Base-by-base conservation (phyloP, 208 protist species). In the Trypanosoma avium region DNA sequence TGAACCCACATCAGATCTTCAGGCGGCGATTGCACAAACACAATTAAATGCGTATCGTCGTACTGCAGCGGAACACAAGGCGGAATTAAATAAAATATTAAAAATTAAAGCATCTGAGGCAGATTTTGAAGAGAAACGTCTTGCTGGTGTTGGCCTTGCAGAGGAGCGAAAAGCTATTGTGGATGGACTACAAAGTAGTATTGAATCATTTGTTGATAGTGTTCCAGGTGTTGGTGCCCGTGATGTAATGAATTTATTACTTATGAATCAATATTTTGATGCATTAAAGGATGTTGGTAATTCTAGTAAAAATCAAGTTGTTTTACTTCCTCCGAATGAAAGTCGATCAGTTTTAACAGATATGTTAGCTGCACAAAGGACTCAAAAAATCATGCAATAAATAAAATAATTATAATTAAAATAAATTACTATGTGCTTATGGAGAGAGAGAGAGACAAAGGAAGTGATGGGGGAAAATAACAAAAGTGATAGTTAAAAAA, bases 261-360 rank as follows among this genome's bases (percentile, higher is more conserved):
- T 93, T 32, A 67, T 93, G 54, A 93, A 88, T 47, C 86, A 93
- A 70, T 90, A 90, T 77, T 93, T 90, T 58, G 84, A 93, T 58
- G 68, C 86, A 46, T 72, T 93, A 76, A 93, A 93, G 65, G 86
- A 86, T 30, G 75, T 93, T 7, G 85, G 82, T 13, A 49, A 45
- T 6, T 54, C 72, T 1, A 43, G 38, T 22, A 67, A 75, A 2
- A 88, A 79, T 58, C 46, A 70, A 10, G 61, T 92, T 12, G 72
- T 92, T 19, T 30, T 92, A 36, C 52, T 92, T 47, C 82, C 82
- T 0, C 45, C 50, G 42, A 40, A 21, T 0, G 61, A 29, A 42
- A 26, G n/a, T 40, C 6, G 27, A 35, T 38, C 26, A 58, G 27
- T 46, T 40, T 56, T 83, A 52, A 61, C 61, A 4, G 73, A 85